Evolutionary conservation across 495 filamentous ascomycete genomes (phyloP), one percentile per base, ranked within the genome.

Genomic region (Penicillium samsonianum): DNA sequence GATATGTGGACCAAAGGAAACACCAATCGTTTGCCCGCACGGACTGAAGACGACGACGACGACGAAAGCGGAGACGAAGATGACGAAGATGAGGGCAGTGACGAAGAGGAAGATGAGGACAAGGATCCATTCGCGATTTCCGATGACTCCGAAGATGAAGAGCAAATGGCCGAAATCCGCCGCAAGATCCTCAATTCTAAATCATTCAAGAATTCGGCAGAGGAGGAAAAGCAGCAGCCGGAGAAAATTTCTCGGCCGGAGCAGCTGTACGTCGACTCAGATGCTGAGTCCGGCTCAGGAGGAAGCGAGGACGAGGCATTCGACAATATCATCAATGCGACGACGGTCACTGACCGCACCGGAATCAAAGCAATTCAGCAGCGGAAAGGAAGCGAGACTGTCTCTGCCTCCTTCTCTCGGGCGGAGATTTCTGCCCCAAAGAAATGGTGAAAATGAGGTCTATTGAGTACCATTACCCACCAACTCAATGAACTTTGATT

Each of bases 111-210:
- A 9, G 78, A 75, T 9, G 69, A 74, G 33, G 75, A 80, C 40
- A 82, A 73, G 63, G 85, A 93, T 62, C 86, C 84, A 1, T 90
- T 85, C 55, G 87, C 83, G 22, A 82, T 93, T 38, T 89, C 89
- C 35, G 81, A 93, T 42, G 87, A 91, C 41, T 87, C 88, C 5
- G 86, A 90, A 11, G 87, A 89, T 14, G 89, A 95, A 63, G 90
- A 90, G 45, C 89, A 95, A 66, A 97, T 96, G 90, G 92, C 90
- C 40, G 91, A 94, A 61, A 85, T 98, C 26, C 80, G 94, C 38
- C 84, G 85, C 40, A 87, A 88, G 62, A 90, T 96, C 20, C 79
- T 98, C 3, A 85, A 83, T 2, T 96, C 93, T 4, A 96, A 92
- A 61, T 80, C 90, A 0, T 98, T 97, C 61, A 77, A 88, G 40